Evolutionary conservation across 2,329 filamentous ascomycete species (phyloP), one percentile per base, ranked within the genome.

Genomic region (Hypomyces perniciosus): DNA sequence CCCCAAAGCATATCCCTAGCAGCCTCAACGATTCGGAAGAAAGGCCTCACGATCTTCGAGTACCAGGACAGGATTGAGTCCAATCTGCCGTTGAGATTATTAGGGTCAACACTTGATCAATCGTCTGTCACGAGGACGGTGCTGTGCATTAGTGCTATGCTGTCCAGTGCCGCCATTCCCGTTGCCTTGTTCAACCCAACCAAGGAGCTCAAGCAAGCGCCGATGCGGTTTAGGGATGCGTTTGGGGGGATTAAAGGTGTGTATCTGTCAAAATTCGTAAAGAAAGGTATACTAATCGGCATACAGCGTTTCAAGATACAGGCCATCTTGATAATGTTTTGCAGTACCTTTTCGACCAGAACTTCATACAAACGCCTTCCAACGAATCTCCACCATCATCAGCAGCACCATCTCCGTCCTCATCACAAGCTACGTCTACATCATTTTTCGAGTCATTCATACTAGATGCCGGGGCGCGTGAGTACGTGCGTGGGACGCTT

Each of bases 141-240:
- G 12, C 44, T 62, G 29, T 54, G 56, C n/a, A 55, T 61, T 39
- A 62, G 59, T 45, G 51, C 59, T 8, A 60, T 62, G 60, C 53
- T 62, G n/a, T 59, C 60, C 1, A 45, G 46, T 2, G 55, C 56
- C 3, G 52, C 52, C 7, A 59, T 62, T 42, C 61, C 61, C 2
- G 56, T 58, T 6, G 37, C 55, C 20, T 45, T 62, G 27, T 59
- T 62, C 46, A 48, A 34, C 20, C 37, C 42, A 13, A 39, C 52
- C 9, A 50, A 46, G n/a, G 46, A 13, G n/a, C 34, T 30, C 20
- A 55, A 53, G 29, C 40, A 54, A 9, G 54, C 46, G 5, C 55
- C 59, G 5, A 35, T 43, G 8, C 48, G 56, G 7, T 56, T 58
- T 34, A 45, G 29, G 13, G 48, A 54, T 28, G 50, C 53, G 8